These are phyloP conservation scores for Entophlyctis luteolus DNA, from an alignment of 192 early-diverging fungal species.

Conservation along the genomic window DNA sequence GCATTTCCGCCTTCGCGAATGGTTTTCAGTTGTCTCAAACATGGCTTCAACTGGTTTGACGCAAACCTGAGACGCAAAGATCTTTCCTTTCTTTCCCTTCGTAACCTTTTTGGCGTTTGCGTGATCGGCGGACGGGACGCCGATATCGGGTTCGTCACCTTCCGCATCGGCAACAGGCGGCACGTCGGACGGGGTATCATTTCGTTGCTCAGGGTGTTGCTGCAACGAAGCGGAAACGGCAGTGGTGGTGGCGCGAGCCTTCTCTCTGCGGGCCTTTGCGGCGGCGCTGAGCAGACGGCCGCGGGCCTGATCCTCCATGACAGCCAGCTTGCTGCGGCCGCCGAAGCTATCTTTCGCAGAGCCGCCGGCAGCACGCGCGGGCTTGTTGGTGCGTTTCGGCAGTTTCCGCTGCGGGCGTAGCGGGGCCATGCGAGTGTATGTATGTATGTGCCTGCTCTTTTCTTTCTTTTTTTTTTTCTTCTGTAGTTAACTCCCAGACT, in stretches of 20 bases:
- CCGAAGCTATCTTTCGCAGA: no score
- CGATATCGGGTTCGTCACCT: background rate
- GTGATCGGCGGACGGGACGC: background rate
- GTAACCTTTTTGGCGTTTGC: slow-evolving; percentile 1
- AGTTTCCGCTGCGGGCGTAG: no score
- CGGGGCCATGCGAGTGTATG: no score
- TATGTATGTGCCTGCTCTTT: background rate
- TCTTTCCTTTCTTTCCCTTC: slow-evolving; percentile 22
- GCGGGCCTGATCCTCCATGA: slow-evolving; percentile 8
- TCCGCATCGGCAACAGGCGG: background rate
- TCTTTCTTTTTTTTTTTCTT: background rate
- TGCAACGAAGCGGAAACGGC: no score
- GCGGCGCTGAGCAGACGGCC: background rate
- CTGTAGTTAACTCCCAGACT: background rate
- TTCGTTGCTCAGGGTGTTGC: no score
- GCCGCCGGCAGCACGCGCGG: no score
- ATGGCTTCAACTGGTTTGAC: no score
- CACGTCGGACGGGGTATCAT: no score
- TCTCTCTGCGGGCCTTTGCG: slow-evolving; percentile 9
- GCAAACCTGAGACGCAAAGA: slow-evolving; percentile 11
- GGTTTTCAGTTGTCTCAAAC: no score
- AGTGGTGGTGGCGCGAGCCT: background rate
- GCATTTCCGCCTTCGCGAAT: slow-evolving; percentile 5
- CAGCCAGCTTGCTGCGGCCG: background rate
- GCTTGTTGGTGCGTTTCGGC: no score